Percentiles rank a stretch among this genome's conserved stretches.
Evolutionary conservation across 805 yeast genomes (phyloP).

Genomic region (Sugiyamaella mastotermitis): DNA sequence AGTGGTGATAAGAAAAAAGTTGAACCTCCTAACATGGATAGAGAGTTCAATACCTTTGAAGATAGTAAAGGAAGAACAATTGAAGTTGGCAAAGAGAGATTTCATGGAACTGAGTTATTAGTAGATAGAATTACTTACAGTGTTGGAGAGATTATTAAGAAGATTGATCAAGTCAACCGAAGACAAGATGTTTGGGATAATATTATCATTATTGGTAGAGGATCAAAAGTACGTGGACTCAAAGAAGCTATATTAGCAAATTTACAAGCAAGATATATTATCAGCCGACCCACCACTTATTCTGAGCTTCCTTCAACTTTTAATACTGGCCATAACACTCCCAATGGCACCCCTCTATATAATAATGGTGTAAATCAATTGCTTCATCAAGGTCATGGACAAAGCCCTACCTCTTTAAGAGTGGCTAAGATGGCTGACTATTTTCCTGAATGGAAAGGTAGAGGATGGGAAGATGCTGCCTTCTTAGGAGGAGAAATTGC

Average conservation of each 20-base stretch:
- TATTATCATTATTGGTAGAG: slow-evolving; percentile 72
- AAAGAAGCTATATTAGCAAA: slow-evolving; percentile 59
- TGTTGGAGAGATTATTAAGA: slow-evolving; percentile 46
- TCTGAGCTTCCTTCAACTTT: slow-evolving; percentile 34
- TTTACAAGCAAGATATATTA: slow-evolving; percentile 50
- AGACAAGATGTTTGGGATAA: slow-evolving; percentile 84
- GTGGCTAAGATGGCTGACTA: slow-evolving; percentile 77
- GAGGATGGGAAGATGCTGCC: slow-evolving; percentile 67
- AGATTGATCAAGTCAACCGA: slow-evolving; percentile 59
- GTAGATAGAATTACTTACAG: slow-evolving; percentile 49
- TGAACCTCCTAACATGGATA: slow-evolving; percentile 50
- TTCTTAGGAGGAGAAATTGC: slow-evolving; percentile 86
- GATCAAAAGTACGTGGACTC: slow-evolving; percentile 69
- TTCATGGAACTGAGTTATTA: slow-evolving; percentile 66
- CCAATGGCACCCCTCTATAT: slow-evolving; percentile 20
- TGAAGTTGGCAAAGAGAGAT: slow-evolving; percentile 85
- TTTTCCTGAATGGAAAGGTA: slow-evolving; percentile 88
- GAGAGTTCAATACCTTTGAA: slow-evolving; percentile 64
- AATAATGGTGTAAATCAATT: slow-evolving; percentile 13
- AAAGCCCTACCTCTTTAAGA: slow-evolving; percentile 74
- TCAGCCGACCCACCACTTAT: slow-evolving; percentile 32
- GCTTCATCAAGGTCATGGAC: slow-evolving; percentile 38
- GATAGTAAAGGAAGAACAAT: slow-evolving; percentile 53
- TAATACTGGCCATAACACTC: slow-evolving; percentile 29
- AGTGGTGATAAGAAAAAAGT: slow-evolving; percentile 24